Conservation (phyloP, 768 basidiomycete species). For the Terana coerulea region DNA sequence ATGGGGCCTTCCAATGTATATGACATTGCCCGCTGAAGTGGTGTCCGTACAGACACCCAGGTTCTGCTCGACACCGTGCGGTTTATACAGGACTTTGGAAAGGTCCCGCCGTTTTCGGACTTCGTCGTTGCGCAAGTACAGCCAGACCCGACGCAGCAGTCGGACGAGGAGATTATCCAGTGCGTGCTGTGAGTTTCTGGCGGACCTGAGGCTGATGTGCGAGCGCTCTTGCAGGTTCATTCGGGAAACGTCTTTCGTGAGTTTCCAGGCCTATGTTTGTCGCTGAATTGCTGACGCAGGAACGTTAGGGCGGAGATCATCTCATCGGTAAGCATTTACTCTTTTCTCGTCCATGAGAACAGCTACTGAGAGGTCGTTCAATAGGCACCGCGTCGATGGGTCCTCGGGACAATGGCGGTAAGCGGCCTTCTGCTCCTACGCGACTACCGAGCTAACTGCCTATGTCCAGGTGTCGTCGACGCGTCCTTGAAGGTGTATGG, state of each 20-base stretch:
- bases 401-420: background rate
- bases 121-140: background rate
- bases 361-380: background rate
- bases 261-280: background rate
- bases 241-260: background rate
- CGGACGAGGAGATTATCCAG: background rate
- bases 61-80: background rate
- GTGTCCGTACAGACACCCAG: background rate
- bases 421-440: background rate
- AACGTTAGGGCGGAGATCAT: background rate
- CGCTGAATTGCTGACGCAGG: background rate
- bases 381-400: background rate
- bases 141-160: background rate
- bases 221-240: background rate
- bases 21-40: background rate
- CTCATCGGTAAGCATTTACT: background rate
- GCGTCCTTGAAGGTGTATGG: conserved; percentile 49
- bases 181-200: background rate
- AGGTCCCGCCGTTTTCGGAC: background rate
- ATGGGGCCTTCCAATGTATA: background rate
- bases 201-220: background rate
- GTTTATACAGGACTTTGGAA: background rate
- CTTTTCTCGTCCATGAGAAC: background rate
- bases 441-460: conserved; percentile 13
- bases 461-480: conserved; percentile 48